Evolutionary conservation across 2,329 filamentous ascomycete genomes (phyloP), one percentile per base, ranked within the genome.

Genomic region (Fusarium mundagurra): DNA sequence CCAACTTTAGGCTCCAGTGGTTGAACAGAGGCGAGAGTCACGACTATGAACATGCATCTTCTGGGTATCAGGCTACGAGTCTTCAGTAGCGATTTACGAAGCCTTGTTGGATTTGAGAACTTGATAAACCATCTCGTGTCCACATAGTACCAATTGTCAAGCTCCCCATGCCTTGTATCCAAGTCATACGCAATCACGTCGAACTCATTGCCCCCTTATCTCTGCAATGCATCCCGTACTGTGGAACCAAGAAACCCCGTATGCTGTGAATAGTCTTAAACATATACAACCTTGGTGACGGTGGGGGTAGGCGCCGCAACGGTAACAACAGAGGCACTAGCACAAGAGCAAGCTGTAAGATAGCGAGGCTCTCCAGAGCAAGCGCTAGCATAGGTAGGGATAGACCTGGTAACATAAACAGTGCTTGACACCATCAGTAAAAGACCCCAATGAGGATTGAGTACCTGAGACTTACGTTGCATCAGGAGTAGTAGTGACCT

Each of bases 381-480:
- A n/a, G 70, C 72, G 33, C 64, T 75, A 12, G 72, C 72, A 41
- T 77, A 77, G 8, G 75, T 74, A 14, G 75, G 75, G 29, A 74
- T 45, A 27, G 75, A 64, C 60, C 74, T 75, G 36, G 69, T 73
- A 3, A 76, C 66, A 29, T 65, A 73, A 16, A 76, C 58, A 45
- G 75, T 76, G 59, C 70, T 77, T 13, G 2, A 24, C 17, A 4
- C 24, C 3, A 24, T 75, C 33, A 74, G 61, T 13, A 13, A 13
- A 5, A 8, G 18, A 16, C 5, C 8, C 6, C 3, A 4, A 14
- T 3, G 8, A 43, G 20, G 9, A 8, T 22, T 5, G 2, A 36
- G 6, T 36, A 33, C 3, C 3, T 9, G 33, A 24, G 18, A 48
- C 70, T 51, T 8, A 76, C 74, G 39, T 72, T n/a, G 70, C 43